phyloP scores from a whole-genome alignment of 2,329 filamentous ascomycete species.

The Pezizomycotina sp. region DNA sequence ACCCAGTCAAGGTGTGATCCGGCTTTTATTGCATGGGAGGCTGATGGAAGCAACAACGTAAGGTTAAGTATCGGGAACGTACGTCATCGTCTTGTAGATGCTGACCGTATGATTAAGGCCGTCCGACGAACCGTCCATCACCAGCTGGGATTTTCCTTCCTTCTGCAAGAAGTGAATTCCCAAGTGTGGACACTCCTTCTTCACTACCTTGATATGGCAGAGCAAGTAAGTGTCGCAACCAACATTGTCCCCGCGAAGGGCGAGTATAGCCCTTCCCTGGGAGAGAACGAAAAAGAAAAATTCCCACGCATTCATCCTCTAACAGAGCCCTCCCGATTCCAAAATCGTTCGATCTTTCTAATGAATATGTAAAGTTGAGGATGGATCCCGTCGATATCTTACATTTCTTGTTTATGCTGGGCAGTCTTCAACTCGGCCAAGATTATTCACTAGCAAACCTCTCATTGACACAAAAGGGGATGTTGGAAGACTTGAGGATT shows the following conservation, averaged over 20 bases:
- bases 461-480: constrained; percentile 63
- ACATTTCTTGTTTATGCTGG: constrained; percentile 88
- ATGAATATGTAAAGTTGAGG: constrained; percentile 36
- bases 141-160: constrained; percentile 80
- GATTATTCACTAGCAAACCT: constrained; percentile 79
- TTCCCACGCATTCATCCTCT: background rate
- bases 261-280: background rate
- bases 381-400: constrained; percentile 89
- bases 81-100: constrained; percentile 32
- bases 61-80: too few relatives aligned
- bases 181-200: constrained; percentile 94
- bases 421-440: constrained; percentile 76
- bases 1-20: constrained; percentile 64
- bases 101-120: too few relatives aligned
- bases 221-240: constrained; percentile 33
- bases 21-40: constrained; percentile 61
- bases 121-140: constrained; percentile 53
- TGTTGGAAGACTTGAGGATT: constrained; percentile 82
- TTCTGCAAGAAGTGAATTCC: constrained; percentile 86
- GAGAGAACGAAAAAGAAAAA: background rate
- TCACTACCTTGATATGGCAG: constrained; percentile 76
- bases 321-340: background rate
- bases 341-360: constrained; percentile 11
- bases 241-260: background rate
- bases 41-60: constrained; percentile 49